These are phyloP conservation scores for Eucalyptus rudis DNA, from an alignment of 345 rosid species.

Conservation along the genomic window DNA sequence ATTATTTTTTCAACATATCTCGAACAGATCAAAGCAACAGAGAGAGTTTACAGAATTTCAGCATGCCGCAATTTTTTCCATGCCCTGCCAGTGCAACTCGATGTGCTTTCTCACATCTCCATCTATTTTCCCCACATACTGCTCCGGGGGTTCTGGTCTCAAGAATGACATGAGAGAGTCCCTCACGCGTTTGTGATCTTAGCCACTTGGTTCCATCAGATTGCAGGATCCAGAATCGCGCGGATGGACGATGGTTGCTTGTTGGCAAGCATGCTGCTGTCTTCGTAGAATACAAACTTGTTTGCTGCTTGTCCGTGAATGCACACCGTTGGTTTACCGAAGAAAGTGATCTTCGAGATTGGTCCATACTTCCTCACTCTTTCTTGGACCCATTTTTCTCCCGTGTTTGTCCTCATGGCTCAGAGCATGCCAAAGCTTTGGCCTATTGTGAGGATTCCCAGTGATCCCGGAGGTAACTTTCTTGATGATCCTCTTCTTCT, in stretches of 20 bases:
- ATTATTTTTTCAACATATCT: not conserved
- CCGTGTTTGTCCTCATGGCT: too few species aligned
- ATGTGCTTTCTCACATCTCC: conserved; percentile 31
- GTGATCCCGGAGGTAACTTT: too few species aligned
- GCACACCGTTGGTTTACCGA: conserved; percentile 29
- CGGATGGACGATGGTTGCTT: conserved; percentile 14
- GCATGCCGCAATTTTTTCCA: not conserved
- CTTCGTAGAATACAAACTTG: conserved; percentile 24
- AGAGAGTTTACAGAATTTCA: not conserved
- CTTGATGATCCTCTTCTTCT: too few species aligned
- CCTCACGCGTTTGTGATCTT: conserved; percentile 36
- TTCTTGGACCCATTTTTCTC: too few species aligned
- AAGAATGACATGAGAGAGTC: conserved; percentile 23
- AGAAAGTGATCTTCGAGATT: conserved; percentile 28
- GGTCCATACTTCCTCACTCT: conserved; percentile 4
- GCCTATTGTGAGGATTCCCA: too few species aligned
- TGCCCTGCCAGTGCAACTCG: not conserved
- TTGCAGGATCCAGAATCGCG: not conserved
- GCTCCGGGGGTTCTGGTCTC: conserved; percentile 42
- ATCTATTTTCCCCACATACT: conserved; percentile 36
- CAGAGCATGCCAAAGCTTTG: too few species aligned
- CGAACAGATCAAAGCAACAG: not conserved
- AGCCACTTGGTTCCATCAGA: conserved; percentile 17
- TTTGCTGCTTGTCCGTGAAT: conserved; percentile 30
- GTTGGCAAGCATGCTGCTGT: conserved; percentile 8